Percentiles rank a stretch among this genome's conserved stretches.
Conservation (phyloP, 2,329 filamentous ascomycete genomes). For the Sclerotinia sclerotiorum region DNA sequence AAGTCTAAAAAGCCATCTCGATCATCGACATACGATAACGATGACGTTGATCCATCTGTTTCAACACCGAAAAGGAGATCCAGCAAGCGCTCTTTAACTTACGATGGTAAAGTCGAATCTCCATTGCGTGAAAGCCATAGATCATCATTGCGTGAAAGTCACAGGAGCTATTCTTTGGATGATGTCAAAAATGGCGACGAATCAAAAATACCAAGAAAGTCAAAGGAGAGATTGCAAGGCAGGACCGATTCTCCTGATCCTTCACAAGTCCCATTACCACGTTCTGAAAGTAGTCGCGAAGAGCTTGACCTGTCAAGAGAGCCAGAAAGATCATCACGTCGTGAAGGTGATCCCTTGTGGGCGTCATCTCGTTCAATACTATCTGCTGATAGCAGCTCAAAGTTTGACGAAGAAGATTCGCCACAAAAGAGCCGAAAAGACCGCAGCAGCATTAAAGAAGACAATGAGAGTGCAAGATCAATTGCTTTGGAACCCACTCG, state of each 20-base stretch:
- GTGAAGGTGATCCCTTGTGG: conserved; percentile 43
- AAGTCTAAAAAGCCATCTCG: conserved; percentile 40
- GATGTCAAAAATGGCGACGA: conserved; percentile 41
- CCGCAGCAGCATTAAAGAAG: conserved; percentile 46
- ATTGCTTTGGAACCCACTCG: conserved; percentile 46
- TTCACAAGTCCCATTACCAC: conserved; percentile 36
- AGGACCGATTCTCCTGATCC: conserved; percentile 38
- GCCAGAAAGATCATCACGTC: conserved; percentile 40
- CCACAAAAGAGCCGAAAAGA: conserved; percentile 38
- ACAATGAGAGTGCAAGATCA: conserved; percentile 51
- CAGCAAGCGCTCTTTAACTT: conserved; percentile 36
- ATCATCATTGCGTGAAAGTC: conserved; percentile 30
- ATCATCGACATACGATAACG: conserved; percentile 31
- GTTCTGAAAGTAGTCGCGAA: conserved; percentile 36
- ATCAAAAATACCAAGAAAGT: conserved; percentile 42
- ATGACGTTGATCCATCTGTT: not conserved
- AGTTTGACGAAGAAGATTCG: conserved; percentile 39
- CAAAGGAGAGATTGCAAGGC: conserved; percentile 35
- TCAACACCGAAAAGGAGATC: conserved; percentile 34
- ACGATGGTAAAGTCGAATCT: conserved; percentile 43
- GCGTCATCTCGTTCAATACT: conserved; percentile 50
- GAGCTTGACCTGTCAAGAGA: conserved; percentile 41
- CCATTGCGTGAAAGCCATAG: conserved; percentile 31
- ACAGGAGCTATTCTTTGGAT: conserved; percentile 38
- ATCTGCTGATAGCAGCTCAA: conserved; percentile 42